Evolutionary conservation across 192 early-diverging fungal species (phyloP).

Genomic region (Backusella psychrophila): DNA sequence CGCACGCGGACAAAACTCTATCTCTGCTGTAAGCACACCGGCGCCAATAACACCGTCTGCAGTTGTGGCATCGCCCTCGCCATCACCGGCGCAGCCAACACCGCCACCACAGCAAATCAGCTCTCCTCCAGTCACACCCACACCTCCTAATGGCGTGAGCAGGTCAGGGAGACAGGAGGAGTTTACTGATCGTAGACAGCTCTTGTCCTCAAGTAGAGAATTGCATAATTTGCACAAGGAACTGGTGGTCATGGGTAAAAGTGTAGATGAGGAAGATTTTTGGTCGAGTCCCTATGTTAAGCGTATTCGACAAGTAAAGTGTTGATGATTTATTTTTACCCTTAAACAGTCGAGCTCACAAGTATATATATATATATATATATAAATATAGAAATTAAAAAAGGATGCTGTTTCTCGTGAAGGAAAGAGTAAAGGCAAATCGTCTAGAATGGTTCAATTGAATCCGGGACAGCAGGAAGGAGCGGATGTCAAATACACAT

Average conservation of each 20-base stretch:
- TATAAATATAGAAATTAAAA: conserved; percentile 43
- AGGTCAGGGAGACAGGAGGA: conserved; percentile 44
- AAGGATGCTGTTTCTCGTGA: conserved; percentile 67
- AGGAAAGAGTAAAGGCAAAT: conserved; percentile 78
- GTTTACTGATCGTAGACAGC: conserved; percentile 55
- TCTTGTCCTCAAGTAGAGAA: conserved; percentile 68
- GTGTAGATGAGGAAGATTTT: conserved; percentile 91
- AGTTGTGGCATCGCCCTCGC: background rate
- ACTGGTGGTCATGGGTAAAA: conserved; percentile 63
- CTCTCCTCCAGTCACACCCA: conserved; percentile 2
- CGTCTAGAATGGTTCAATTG: conserved; percentile 69
- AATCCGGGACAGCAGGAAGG: conserved; percentile 66
- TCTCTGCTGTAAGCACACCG: conserved; percentile 6
- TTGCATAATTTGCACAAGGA: conserved; percentile 71
- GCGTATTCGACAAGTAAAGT: conserved; percentile 30
- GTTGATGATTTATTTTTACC: background rate
- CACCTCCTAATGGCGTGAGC: background rate
- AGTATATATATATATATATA: background rate
- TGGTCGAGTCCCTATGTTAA: conserved; percentile 79
- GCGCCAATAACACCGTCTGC: conserved; percentile 13
- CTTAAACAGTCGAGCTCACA: background rate
- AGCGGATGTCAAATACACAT: conserved; percentile 77
- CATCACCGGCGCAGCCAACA: conserved; percentile 11
- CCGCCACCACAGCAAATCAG: background rate
- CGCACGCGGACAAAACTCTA: conserved; percentile 7